Percentiles rank a stretch among this genome's conserved stretches.
Evolutionary conservation across 352 stramenopile genomes (phyloP).

Genomic region (Phytopythium boreale): DNA sequence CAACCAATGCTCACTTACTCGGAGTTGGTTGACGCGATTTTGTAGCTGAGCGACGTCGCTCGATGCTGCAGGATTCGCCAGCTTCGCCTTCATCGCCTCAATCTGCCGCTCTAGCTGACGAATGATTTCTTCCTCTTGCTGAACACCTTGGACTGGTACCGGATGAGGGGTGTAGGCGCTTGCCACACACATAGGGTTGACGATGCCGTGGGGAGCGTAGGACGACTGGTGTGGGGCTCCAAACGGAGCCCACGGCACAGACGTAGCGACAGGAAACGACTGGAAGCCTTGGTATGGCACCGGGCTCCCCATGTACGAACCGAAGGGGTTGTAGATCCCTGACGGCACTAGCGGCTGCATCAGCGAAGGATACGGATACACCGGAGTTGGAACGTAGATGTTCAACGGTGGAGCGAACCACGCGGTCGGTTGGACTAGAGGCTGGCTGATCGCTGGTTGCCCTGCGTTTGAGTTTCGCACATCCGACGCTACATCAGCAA

Average conservation of each 20-base stretch:
- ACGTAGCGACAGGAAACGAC: not conserved
- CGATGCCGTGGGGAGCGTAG: not conserved
- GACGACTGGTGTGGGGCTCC: not conserved
- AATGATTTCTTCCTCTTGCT: conserved; percentile 20
- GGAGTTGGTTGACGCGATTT: conserved; percentile 16
- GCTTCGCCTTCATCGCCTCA: conserved; percentile 20
- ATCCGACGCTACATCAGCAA: not conserved
- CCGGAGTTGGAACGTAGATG: not conserved
- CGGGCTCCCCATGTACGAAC: not conserved
- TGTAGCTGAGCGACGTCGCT: conserved; percentile 24
- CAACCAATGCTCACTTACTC: conserved; percentile 13
- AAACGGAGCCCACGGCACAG: not conserved
- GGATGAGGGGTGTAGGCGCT: not conserved
- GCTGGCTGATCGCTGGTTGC: not conserved
- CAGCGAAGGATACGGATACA: not conserved
- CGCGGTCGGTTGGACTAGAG: not conserved
- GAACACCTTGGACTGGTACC: conserved; percentile 1
- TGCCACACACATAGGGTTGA: not conserved
- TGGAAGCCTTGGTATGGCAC: not conserved
- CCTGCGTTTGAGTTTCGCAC: not conserved
- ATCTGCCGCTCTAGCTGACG: conserved; percentile 24
- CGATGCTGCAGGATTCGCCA: conserved; percentile 4
- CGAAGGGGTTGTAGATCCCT: not conserved
- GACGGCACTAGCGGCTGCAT: not conserved
- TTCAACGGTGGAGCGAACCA: not conserved